These are phyloP conservation scores for Talaromyces verruculosus DNA, from an alignment of 2,329 filamentous ascomycete genomes.

Conservation along the genomic window DNA sequence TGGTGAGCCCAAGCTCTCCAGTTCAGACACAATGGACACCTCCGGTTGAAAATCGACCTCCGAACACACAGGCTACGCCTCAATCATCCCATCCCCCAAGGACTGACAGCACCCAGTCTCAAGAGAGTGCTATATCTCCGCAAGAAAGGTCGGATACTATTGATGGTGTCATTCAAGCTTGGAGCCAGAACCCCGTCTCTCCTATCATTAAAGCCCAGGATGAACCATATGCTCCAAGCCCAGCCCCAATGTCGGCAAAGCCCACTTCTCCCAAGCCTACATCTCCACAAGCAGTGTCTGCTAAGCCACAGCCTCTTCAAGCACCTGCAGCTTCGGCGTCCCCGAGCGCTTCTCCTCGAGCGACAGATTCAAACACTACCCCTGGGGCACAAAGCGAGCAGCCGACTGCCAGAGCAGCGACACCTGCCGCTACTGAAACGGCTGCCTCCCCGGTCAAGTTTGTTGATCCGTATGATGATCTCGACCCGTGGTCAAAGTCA, in stretches of 20 bases:
- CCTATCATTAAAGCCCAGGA: constrained; percentile 25
- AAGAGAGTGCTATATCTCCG: constrained; percentile 29
- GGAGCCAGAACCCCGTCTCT: constrained; percentile 38
- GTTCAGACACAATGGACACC: constrained; percentile 6
- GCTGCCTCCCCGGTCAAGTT: constrained; percentile 22
- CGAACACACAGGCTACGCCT: constrained; percentile 8
- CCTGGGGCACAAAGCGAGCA: not conserved
- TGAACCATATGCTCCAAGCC: constrained; percentile 19
- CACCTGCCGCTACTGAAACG: constrained; percentile 20
- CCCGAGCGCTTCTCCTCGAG: not conserved
- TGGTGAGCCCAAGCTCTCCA: not conserved
- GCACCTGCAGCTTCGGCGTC: constrained; percentile 7
- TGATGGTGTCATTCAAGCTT: constrained; percentile 47
- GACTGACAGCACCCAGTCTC: constrained; percentile 34
- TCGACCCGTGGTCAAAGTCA: constrained; percentile 59
- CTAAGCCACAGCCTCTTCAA: constrained; percentile 15
- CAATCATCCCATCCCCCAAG: constrained; percentile 20
- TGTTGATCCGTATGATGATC: constrained; percentile 51
- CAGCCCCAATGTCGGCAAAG: constrained; percentile 19
- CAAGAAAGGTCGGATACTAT: constrained; percentile 39
- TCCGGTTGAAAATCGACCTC: not conserved
- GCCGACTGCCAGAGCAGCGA: constrained; percentile 12
- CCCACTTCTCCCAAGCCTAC: constrained; percentile 19
- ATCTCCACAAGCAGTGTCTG: not conserved
- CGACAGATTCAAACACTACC: not conserved